Evolutionary conservation across 2,329 filamentous ascomycete species (phyloP).

Genomic region (Berkeleyomyces basicola): DNA sequence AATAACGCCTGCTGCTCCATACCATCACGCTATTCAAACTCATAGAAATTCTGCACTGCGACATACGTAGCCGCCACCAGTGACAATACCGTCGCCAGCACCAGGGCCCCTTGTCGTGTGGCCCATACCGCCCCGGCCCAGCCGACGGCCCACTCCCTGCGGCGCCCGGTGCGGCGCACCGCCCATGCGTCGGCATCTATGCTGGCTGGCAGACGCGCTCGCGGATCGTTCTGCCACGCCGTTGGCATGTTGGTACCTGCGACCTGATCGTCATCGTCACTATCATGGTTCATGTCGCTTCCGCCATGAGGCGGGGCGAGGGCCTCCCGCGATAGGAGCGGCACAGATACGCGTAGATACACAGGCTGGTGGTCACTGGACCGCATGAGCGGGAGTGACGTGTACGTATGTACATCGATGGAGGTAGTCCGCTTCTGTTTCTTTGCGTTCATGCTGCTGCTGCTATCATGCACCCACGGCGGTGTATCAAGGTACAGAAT

Average conservation of each 20-base stretch:
- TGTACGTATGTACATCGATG: conserved; percentile 48
- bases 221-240: conserved; percentile 24
- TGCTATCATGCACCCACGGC: conserved; percentile 27
- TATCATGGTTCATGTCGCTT: background rate
- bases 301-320: conserved; percentile 22
- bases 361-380: conserved; percentile 83
- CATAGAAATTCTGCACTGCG: conserved; percentile 4
- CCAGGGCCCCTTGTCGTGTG: conserved; percentile 32
- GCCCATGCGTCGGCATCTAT: conserved; percentile 40
- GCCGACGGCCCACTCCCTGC: conserved; percentile 32
- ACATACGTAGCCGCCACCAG: conserved; percentile 30
- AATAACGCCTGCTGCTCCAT: background rate
- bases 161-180: conserved; percentile 29
- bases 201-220: conserved; percentile 31
- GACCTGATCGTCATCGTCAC: background rate
- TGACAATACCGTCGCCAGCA: conserved; percentile 28
- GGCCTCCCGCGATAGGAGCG: conserved; percentile 32
- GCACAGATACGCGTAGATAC: conserved; percentile 51
- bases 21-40: background rate
- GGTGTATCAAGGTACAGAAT: conserved; percentile 59
- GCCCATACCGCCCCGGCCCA: conserved; percentile 39
- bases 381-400: conserved; percentile 59
- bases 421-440: conserved; percentile 10
- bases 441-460: conserved; percentile 12
- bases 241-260: conserved; percentile 13